phyloP scores from a whole-genome alignment of 805 yeast species.

The Teunomyces gatunensis region DNA sequence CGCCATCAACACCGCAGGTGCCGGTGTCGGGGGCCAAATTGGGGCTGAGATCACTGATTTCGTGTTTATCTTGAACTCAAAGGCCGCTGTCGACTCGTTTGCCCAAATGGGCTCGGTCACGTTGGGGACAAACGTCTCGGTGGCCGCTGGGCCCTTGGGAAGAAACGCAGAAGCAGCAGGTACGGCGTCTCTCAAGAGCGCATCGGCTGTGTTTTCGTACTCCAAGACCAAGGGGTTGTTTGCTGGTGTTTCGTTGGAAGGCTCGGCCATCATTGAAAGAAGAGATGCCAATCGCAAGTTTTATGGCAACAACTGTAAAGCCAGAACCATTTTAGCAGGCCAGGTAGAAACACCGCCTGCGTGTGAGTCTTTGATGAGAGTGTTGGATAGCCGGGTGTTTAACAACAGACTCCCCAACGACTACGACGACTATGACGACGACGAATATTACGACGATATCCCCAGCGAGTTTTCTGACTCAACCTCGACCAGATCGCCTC shows the following conservation, averaged over 20 bases:
- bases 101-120: slow-evolving; percentile 94
- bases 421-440: slow-evolving; percentile 54
- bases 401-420: slow-evolving; percentile 48
- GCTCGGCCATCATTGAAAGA: slow-evolving; percentile 94
- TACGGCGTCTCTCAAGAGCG: slow-evolving; percentile 80
- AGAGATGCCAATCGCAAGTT: slow-evolving; percentile 96
- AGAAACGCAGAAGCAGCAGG: slow-evolving; percentile 98
- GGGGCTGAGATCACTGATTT: slow-evolving; percentile 97
- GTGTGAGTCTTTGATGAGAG: slow-evolving; percentile 81
- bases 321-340: slow-evolving; percentile 81
- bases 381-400: slow-evolving; percentile 83
- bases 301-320: slow-evolving; percentile 85
- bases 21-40: slow-evolving; percentile 97
- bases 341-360: slow-evolving; percentile 91
- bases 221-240: slow-evolving; percentile 95
- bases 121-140: slow-evolving; percentile 89
- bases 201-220: slow-evolving; percentile 89
- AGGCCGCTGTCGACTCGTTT: slow-evolving; percentile 88
- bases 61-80: slow-evolving; percentile 84
- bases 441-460: slow-evolving; percentile 67
- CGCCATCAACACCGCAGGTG: slow-evolving; percentile 94
- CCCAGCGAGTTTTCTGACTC: slow-evolving; percentile 67
- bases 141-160: slow-evolving; percentile 97
- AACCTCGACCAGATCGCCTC: slow-evolving; percentile 35
- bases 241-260: slow-evolving; percentile 97